phyloP scores from a whole-genome alignment of 192 early-diverging fungal species.

The Backusella sp. region DNA sequence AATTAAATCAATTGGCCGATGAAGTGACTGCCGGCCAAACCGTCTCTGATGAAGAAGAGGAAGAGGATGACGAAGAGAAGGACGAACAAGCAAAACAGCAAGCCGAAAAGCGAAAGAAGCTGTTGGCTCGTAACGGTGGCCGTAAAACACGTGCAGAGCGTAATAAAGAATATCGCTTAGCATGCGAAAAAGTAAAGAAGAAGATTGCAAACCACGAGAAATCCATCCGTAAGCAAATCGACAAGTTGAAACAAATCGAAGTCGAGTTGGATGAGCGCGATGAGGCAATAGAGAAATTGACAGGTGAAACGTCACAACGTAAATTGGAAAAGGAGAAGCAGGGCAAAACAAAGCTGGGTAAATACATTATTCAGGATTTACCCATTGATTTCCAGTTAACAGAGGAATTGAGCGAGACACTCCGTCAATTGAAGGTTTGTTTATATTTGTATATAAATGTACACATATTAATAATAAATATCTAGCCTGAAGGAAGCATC shows the following conservation, averaged over 20 bases:
- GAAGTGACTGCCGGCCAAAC: conserved; percentile 20
- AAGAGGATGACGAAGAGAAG: conserved; percentile 25
- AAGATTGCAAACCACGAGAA: conserved; percentile 35
- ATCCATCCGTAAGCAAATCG: conserved; percentile 50
- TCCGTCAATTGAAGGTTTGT: conserved; percentile 41
- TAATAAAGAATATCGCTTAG: conserved; percentile 48
- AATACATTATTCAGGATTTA: conserved; percentile 27
- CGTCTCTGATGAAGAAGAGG: conserved; percentile 28
- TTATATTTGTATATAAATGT: not conserved
- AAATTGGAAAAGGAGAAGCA: conserved; percentile 42
- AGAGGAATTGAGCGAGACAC: conserved; percentile 53
- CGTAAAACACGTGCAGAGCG: conserved; percentile 51
- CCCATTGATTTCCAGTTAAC: conserved; percentile 44
- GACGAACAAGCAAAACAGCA: conserved; percentile 18
- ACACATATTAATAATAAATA: not conserved
- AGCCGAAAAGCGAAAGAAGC: conserved; percentile 19
- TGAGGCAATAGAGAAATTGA: conserved; percentile 32
- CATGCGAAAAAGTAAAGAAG: conserved; percentile 33
- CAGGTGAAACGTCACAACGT: conserved; percentile 30
- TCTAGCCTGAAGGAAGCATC: conserved; percentile 60
- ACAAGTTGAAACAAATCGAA: conserved; percentile 48
- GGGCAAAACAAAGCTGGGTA: conserved; percentile 22
- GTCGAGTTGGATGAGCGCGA: conserved; percentile 40
- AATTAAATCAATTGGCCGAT: conserved; percentile 23
- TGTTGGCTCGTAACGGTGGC: conserved; percentile 14